phyloP scores from a whole-genome alignment of 2,329 filamentous ascomycete genomes.

The Thyridium curvatum region DNA sequence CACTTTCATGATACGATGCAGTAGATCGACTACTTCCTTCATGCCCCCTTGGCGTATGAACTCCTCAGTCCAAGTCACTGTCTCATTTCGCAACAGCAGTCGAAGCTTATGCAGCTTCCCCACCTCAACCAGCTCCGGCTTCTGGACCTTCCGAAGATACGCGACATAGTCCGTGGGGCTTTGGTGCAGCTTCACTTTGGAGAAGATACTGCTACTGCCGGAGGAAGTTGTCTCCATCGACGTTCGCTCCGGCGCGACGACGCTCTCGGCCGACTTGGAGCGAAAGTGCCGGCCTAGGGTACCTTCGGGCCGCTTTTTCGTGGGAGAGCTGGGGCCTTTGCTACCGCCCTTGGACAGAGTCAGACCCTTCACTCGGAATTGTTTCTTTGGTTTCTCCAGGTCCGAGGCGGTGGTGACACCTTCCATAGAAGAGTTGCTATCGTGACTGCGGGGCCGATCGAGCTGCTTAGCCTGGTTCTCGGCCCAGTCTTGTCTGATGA shows the following conservation, averaged over 20 bases:
- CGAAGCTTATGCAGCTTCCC: constrained; percentile 91
- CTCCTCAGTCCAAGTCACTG: constrained; percentile 87
- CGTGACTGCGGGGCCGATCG: constrained; percentile 33
- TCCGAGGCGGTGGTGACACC: constrained; percentile 25
- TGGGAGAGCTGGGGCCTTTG: constrained; percentile 59
- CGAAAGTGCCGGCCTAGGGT: constrained; percentile 59
- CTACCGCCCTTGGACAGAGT: constrained; percentile 58
- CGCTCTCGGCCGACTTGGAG: constrained; percentile 67
- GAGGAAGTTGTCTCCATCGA: constrained; percentile 23
- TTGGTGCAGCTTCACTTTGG: constrained; percentile 67
- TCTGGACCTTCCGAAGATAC: constrained; percentile 74
- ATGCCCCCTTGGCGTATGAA: constrained; percentile 89
- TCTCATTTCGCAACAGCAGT: constrained; percentile 85
- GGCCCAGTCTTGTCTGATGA: constrained; percentile 83
- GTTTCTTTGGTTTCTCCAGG: constrained; percentile 38
- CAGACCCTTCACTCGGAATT: constrained; percentile 69
- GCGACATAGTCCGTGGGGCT: constrained; percentile 78
- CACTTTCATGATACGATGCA: constrained; percentile 89
- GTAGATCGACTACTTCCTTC: constrained; percentile 78
- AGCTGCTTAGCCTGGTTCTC: constrained; percentile 50
- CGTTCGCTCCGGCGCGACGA: constrained; percentile 54
- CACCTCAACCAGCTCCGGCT: constrained; percentile 83
- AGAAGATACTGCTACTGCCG: constrained; percentile 46
- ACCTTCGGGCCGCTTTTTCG: constrained; percentile 65
- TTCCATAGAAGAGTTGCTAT: constrained; percentile 32